phyloP scores from a whole-genome alignment of 192 early-diverging fungal genomes.

The Dissophora ornata region DNA sequence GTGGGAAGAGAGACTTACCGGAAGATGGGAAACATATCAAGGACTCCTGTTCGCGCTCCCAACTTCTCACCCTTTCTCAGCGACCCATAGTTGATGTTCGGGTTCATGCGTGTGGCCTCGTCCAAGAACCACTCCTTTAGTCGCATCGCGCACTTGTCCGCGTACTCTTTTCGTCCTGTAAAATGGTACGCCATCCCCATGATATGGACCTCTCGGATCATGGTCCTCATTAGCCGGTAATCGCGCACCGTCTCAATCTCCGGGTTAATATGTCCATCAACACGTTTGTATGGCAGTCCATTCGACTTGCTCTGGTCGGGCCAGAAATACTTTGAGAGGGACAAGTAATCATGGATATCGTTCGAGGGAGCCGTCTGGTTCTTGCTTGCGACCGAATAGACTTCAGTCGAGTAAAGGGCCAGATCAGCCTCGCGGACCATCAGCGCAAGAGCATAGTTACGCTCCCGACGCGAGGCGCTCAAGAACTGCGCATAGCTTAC shows the following conservation, averaged over 20 bases:
- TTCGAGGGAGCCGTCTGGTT: conserved; percentile 57
- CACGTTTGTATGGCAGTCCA: conserved; percentile 62
- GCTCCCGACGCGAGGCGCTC: conserved; percentile 39
- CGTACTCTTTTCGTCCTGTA: conserved; percentile 59
- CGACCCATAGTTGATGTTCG: conserved; percentile 66
- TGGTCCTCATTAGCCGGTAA: conserved; percentile 47
- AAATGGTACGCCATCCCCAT: conserved; percentile 69
- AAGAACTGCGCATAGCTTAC: conserved; percentile 36
- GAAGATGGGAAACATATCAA: conserved; percentile 61
- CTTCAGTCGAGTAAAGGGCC: conserved; percentile 44
- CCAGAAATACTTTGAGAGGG: conserved; percentile 69
- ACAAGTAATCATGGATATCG: conserved; percentile 68
- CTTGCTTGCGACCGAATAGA: conserved; percentile 67
- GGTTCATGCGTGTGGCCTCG: conserved; percentile 68
- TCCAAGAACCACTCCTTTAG: conserved; percentile 69
- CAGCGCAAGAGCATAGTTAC: conserved; percentile 43
- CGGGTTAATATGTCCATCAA: conserved; percentile 67
- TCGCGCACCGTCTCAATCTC: conserved; percentile 63
- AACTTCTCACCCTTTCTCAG: conserved; percentile 56
- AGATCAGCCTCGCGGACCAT: conserved; percentile 46
- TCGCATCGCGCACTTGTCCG: conserved; percentile 51
- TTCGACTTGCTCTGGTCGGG: conserved; percentile 51
- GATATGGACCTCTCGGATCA: conserved; percentile 58
- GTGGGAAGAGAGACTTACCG: conserved; percentile 25
- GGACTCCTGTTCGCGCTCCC: conserved; percentile 56